Evolutionary conservation across 768 basidiomycete genomes (phyloP), one percentile per base, ranked within the genome.

Genomic region (Suillus americanus): DNA sequence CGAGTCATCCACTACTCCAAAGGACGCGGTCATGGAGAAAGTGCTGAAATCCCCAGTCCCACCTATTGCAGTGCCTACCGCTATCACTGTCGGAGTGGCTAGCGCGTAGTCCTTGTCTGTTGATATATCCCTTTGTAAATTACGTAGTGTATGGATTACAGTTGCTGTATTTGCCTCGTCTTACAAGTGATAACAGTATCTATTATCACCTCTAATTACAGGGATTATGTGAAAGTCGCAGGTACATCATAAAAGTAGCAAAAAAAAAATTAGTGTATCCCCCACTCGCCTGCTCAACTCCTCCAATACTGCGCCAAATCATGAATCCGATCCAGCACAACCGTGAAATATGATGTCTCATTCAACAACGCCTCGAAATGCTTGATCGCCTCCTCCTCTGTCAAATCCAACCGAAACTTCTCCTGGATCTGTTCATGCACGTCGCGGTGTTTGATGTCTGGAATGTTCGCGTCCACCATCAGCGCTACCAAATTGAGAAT

Each of bases 381-480:
- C 77, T 97, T 95, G 78, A 98, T 95, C 3, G 97, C 97, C 74
- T 97, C 93, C 76, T 97, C 96, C 76, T 99, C 97, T 6, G 92
- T 93, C 46, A 99, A 82, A 75, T 97, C 94, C 60, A 98, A 79
- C 65, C 95, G 84, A 79, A 99, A 99, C 79, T 98, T 99, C 72
- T 98, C 97, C 70, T 97, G 94, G 30, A 99, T 89, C 78, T 97
- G 89, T 68, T 90, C 89, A 70, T 91, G 89, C 3, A 93, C 91
- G 70, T 92, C 90, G 20, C 90, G 89, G 68, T 91, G 90, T 75
- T 95, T 95, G 83, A 99, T 97, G 72, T 99, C 97, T 16, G 95
- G 95, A 54, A 99, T 97, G 69, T 97, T 96, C 3, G 95, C 96
- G 68, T 98, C 95, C 10, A 95, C 90, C 97, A 99, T 99, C 61